Evolutionary conservation across 257 asterid species (phyloP), one percentile per base, ranked within the genome.

Genomic region (Solanum acaule): DNA sequence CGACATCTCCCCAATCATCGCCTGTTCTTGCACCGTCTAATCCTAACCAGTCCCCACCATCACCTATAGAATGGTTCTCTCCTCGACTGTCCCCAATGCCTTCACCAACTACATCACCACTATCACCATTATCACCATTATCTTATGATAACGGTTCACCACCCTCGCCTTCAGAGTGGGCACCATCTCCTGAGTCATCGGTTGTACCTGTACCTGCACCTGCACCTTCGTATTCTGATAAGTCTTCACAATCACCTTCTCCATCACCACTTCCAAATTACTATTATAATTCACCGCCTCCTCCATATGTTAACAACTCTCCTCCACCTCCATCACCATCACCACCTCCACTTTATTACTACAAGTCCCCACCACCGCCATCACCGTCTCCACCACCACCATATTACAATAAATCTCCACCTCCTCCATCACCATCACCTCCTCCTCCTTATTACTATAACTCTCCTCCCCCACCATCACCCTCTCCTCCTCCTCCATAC

Each of bases 261-360:
- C 68, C 73, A 83, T 83, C 71, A 49, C 89, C 89, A 61, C 87
- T 85, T 34, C 82, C 89, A 38, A 75, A 85, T 23, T 65, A 59
- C 56, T 56, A 44, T 35, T 87, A 73, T 67, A 33, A 29, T 5
- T 49, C 75, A 14, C 77, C 76, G 4, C 75, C 83, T 10, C 73
- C 72, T 29, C 83, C 81, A 35, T 79, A 79, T 15, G 3, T 79
- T 25, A 8, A 78, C 84, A 78, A 42, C 37, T 78, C 63, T 42
- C 63, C 84, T 20, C 49, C 83, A 42, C 83, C 83, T 4, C 85
- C 85, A 31, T 87, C 67, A 0, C 77, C 88, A 56, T 33, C 83
- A 23, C 52, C 44, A 0, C 85, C 89, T 0, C 15, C 83, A 13
- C 89, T 87, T 0, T 42, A 40, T 4, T 40, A 22, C 31, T 35